Conservation (phyloP, 2,329 filamentous ascomycete species). For the Colletotrichum sp. region DNA sequence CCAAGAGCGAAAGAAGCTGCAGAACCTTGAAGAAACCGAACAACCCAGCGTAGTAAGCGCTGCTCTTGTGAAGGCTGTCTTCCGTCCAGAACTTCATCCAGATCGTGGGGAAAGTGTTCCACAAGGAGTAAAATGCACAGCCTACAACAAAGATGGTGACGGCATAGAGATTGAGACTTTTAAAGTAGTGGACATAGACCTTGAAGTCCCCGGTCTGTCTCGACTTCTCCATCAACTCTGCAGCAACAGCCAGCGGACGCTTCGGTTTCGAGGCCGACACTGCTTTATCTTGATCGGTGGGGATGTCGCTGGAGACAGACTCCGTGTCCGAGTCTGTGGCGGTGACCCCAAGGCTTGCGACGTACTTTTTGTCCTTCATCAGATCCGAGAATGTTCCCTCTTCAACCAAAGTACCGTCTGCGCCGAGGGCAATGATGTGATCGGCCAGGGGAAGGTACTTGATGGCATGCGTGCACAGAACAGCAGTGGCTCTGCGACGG, state of each 20-base stretch:
- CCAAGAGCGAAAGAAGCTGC: slow-evolving; percentile 19
- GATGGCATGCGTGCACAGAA: slow-evolving; percentile 33
- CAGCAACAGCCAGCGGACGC: neutral
- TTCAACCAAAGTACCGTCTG: slow-evolving; percentile 45
- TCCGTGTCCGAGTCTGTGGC: slow-evolving; percentile 17
- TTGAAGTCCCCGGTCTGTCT: slow-evolving; percentile 22
- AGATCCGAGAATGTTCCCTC: slow-evolving; percentile 40
- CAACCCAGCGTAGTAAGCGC: slow-evolving; percentile 22
- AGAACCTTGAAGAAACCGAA: slow-evolving; percentile 21
- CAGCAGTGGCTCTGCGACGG: slow-evolving; percentile 1
- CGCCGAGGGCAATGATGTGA: slow-evolving; percentile 49
- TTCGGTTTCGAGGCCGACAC: neutral
- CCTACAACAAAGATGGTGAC: neutral
- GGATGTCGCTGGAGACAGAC: neutral
- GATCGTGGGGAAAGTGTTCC: slow-evolving; percentile 25
- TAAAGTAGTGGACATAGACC: slow-evolving; percentile 27
- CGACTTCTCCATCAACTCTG: slow-evolving; percentile 11
- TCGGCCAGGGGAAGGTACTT: slow-evolving; percentile 40
- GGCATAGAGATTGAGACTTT: slow-evolving; percentile 1
- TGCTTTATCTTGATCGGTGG: neutral
- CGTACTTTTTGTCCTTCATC: slow-evolving; percentile 31
- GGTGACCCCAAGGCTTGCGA: slow-evolving; percentile 31
- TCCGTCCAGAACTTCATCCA: slow-evolving; percentile 37
- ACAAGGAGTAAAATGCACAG: slow-evolving; percentile 13
- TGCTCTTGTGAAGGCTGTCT: slow-evolving; percentile 19